Evolutionary conservation across 148 eudicot genomes (phyloP), one percentile per base, ranked within the genome.

Genomic region (Camellia japonica): DNA sequence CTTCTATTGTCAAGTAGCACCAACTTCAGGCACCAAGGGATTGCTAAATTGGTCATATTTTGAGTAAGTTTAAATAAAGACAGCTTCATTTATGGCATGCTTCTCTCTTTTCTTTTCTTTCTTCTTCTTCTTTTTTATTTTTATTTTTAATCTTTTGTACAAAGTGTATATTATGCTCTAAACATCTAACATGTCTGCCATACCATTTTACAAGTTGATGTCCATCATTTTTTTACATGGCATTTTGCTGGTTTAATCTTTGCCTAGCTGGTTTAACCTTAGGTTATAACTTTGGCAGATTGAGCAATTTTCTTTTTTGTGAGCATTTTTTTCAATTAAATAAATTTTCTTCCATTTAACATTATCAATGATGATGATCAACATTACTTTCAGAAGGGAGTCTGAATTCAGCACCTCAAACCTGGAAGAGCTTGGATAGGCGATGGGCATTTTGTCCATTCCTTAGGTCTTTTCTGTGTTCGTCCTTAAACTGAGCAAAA

Each of bases 201-300:
- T 62, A 46, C 54, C 55, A 19, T 47, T 62, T 62, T 44, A 47
- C 79, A 47, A 44, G 79, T 76, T 23, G 19, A 62, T 19, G 44
- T 20, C 51, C 70, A 76, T 23, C 70, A 19, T 75, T 75, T 14
- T 76, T 63, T n/a, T 9, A 62, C 56, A 19, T 61, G 44, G 13
- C n/a, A 30, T 1, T 44, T 38, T 30, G 46, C 38, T 38, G n/a
- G n/a, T 71, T 46, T 23, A 11, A 23, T 74, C 6, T 54, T 42
- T 54, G 63, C 59, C 47, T 55, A 54, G n/a, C 51, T 67, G 20
- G 73, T n/a, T 68, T 58, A 30, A 74, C 47, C 65, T 46, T 9
- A 20, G 12, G 78, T 42, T 60, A 55, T 46, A 4, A n/a, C 56
- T 61, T 3, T 15, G 12, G 78, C 42, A 60, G 42, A 10, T 60